A percentile compares a stretch with the other conserved stretches of the same genome.
Conservation (phyloP, 2,329 filamentous ascomycete species). For the Periglandula ipomoeae region DNA sequence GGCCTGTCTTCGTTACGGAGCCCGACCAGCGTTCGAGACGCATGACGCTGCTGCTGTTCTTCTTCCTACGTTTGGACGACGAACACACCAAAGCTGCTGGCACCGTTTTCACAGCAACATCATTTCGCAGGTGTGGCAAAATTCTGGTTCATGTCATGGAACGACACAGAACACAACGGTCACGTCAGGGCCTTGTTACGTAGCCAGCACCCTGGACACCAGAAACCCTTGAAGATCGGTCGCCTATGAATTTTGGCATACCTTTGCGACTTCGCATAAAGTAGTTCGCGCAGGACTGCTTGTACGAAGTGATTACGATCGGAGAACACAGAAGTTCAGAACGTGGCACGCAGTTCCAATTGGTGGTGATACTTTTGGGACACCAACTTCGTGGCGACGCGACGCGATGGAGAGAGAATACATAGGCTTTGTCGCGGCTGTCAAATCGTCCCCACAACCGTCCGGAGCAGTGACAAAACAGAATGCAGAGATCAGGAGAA, state of each 20-base stretch:
- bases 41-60: too few relatives aligned
- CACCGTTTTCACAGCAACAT: neutral
- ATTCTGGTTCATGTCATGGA: neutral
- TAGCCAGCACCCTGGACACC: neutral
- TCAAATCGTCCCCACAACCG: neutral
- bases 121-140: neutral
- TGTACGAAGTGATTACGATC: too few relatives aligned
- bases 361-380: too few relatives aligned
- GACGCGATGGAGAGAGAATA: too few relatives aligned
- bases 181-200: conserved; percentile 1
- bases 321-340: too few relatives aligned
- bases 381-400: too few relatives aligned
- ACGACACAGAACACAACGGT: neutral
- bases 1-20: neutral
- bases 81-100: neutral
- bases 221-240: too few relatives aligned
- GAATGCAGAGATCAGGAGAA: neutral
- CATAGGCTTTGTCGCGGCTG: too few relatives aligned
- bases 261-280: too few relatives aligned
- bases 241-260: neutral
- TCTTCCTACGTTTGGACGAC: neutral
- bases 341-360: too few relatives aligned
- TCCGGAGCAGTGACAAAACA: neutral
- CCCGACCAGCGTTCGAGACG: neutral
- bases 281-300: too few relatives aligned